Evolutionary conservation across 352 stramenopile species (phyloP).

Genomic region (Phytophthora palmivora): DNA sequence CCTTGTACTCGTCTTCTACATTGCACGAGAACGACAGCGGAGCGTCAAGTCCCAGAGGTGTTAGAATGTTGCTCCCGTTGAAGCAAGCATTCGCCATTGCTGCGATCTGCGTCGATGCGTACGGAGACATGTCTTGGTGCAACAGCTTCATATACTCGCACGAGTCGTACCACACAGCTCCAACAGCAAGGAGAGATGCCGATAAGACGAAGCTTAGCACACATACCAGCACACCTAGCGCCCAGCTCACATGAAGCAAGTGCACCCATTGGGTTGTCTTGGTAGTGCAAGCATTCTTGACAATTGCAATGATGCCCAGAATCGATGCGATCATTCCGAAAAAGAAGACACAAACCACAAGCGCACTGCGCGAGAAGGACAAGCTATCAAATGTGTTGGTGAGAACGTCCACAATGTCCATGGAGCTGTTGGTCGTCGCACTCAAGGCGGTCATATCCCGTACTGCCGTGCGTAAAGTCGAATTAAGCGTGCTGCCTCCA

Average conservation of each 20-base stretch:
- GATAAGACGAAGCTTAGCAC: slow-evolving; percentile 83
- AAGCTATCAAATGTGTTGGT: slow-evolving; percentile 76
- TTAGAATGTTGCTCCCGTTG: slow-evolving; percentile 65
- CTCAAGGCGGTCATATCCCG: slow-evolving; percentile 58
- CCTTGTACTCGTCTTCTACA: slow-evolving; percentile 65
- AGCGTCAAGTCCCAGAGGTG: slow-evolving; percentile 58
- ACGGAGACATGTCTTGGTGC: slow-evolving; percentile 74
- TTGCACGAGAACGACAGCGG: slow-evolving; percentile 69
- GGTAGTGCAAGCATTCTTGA: slow-evolving; percentile 75
- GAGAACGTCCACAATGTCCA: slow-evolving; percentile 63
- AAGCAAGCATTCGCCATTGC: slow-evolving; percentile 78
- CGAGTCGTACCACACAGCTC: slow-evolving; percentile 79
- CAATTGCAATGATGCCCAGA: slow-evolving; percentile 69
- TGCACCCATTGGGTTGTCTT: slow-evolving; percentile 80
- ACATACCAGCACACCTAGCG: slow-evolving; percentile 74
- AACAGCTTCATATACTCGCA: slow-evolving; percentile 88
- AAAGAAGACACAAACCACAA: slow-evolving; percentile 84
- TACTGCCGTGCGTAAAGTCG: slow-evolving; percentile 49
- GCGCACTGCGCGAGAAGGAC: slow-evolving; percentile 74
- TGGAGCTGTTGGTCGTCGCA: slow-evolving; percentile 64
- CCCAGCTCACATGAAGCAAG: slow-evolving; percentile 80
- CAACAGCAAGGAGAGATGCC: slow-evolving; percentile 73
- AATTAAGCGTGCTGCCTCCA: slow-evolving; percentile 45
- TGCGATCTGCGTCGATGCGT: slow-evolving; percentile 65
- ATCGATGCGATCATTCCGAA: slow-evolving; percentile 75